phyloP scores from a whole-genome alignment of 306 rosid species.

The Rubus idaeus region DNA sequence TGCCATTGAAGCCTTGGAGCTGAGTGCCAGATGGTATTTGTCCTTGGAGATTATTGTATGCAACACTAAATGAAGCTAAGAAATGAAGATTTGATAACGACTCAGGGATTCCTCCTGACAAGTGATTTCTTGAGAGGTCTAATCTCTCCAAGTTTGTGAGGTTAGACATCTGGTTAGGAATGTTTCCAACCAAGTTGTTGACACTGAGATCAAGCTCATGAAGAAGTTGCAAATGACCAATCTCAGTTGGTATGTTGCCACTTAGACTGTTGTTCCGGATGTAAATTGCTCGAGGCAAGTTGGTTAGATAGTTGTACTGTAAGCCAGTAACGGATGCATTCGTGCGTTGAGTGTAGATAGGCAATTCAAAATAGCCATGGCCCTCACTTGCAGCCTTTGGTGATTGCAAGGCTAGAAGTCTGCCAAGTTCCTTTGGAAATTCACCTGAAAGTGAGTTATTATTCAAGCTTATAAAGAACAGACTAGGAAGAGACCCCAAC shows the following conservation, averaged over 20 bases:
- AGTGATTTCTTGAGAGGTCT: neutral
- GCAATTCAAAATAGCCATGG: neutral
- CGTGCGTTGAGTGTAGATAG: neutral
- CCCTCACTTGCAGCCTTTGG: neutral
- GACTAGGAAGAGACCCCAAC: neutral
- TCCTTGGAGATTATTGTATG: slow-evolving; percentile 1
- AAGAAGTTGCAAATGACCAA: slow-evolving; percentile 1
- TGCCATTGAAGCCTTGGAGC: neutral
- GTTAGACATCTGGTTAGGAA: neutral
- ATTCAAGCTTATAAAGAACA: neutral
- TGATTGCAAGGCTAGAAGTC: neutral
- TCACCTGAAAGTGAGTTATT: slow-evolving; percentile 2
- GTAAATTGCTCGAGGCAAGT: neutral
- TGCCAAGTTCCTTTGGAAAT: neutral
- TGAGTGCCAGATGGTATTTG: neutral
- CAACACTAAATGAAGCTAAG: neutral
- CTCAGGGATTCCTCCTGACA: neutral
- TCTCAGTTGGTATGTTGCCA: neutral
- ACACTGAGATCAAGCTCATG: neutral
- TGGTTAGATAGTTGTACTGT: neutral
- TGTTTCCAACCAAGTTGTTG: neutral
- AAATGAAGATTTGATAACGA: neutral
- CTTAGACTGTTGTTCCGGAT: neutral
- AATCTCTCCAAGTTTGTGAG: neutral
- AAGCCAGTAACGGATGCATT: neutral